A percentile compares a stretch with the other conserved stretches of the same genome.
phyloP scores from a whole-genome alignment of 441 rosid genomes.

The Syzygium syzygioides region DNA sequence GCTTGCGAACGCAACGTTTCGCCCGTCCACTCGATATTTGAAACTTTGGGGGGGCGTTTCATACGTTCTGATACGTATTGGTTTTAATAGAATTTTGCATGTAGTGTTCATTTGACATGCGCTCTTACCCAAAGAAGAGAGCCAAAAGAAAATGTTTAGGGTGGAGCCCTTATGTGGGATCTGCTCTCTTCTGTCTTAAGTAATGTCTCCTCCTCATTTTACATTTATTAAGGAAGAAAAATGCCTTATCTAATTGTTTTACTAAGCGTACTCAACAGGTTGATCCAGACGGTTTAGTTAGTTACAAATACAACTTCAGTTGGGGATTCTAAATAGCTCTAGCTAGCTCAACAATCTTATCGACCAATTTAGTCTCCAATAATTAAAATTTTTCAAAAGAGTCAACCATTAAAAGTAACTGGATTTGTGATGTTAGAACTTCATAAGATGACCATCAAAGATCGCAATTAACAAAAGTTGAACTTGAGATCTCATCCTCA shows the following conservation, averaged over 20 bases:
- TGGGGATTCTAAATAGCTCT: not conserved
- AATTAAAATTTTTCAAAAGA: not conserved
- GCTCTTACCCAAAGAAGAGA: not conserved
- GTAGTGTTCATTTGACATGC: not conserved
- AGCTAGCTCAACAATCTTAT: not conserved
- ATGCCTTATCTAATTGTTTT: not conserved
- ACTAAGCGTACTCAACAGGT: not conserved
- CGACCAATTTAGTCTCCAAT: not conserved
- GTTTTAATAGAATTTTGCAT: not conserved
- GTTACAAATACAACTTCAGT: not conserved
- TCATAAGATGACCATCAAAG: rapidly evolving
- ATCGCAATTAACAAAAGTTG: not conserved
- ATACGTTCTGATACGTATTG: rapidly evolving
- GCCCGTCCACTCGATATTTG: not conserved
- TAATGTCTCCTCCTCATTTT: not conserved
- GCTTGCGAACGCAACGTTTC: not conserved
- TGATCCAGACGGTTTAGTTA: no score
- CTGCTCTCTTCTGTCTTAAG: not conserved
- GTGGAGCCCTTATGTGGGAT: not conserved
- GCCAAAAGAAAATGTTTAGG: rapidly evolving
- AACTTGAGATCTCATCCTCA: not conserved
- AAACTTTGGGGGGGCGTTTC: not conserved
- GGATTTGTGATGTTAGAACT: not conserved
- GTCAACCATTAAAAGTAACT: not conserved
- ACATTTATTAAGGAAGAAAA: not conserved